Evolutionary conservation across 768 basidiomycete genomes (phyloP).

Genomic region (Coprinopsis marcescibilis): DNA sequence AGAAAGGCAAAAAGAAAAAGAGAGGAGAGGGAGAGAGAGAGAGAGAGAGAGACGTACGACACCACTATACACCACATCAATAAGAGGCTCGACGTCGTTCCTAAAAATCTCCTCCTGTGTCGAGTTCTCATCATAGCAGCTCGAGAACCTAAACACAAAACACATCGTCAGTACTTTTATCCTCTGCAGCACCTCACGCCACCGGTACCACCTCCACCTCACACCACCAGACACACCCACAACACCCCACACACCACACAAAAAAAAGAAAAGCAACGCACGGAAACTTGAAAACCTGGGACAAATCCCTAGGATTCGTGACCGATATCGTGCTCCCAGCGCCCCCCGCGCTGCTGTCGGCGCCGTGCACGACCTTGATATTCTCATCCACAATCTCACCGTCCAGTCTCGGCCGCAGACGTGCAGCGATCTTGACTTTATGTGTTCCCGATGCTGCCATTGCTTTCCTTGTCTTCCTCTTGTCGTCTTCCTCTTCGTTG

Average conservation of each 20-base stretch:
- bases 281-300: slow-evolving; percentile 77
- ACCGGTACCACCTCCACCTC: not conserved
- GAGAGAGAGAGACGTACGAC: slow-evolving; percentile 42
- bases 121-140: slow-evolving; percentile 66
- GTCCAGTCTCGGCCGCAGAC: slow-evolving; percentile 59
- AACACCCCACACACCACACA: not conserved
- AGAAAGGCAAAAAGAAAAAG: not conserved
- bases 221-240: not conserved
- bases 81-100: slow-evolving; percentile 68
- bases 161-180: too few species aligned
- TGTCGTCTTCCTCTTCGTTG: not conserved
- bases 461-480: not conserved
- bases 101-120: slow-evolving; percentile 75
- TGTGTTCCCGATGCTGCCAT: slow-evolving; percentile 24
- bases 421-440: slow-evolving; percentile 68
- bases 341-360: slow-evolving; percentile 24
- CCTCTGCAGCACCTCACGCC: too few species aligned
- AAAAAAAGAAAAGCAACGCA: slow-evolving; percentile 25
- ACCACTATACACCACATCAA: slow-evolving; percentile 74
- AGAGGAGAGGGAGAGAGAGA: not conserved
- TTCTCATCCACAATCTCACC: slow-evolving; percentile 60
- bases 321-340: slow-evolving; percentile 53
- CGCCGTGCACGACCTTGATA: slow-evolving; percentile 44
- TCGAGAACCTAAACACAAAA: slow-evolving; percentile 48
- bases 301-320: slow-evolving; percentile 61